These are phyloP conservation scores for Gynochthodes officinalis DNA, from an alignment of 257 asterid species.

Conservation along the genomic window DNA sequence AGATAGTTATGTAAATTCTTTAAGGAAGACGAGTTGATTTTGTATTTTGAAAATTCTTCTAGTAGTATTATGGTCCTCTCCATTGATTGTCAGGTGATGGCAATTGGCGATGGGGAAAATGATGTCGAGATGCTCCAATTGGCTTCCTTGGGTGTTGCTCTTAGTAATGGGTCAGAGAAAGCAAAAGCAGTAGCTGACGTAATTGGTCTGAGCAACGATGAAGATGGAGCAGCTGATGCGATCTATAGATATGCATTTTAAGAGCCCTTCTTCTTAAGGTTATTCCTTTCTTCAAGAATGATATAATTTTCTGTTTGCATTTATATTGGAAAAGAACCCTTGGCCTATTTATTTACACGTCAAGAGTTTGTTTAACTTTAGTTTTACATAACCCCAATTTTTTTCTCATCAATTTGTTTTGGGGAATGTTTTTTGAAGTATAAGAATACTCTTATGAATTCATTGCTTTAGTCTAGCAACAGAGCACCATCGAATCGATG, in stretches of 20 bases:
- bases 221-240: constrained; percentile 98
- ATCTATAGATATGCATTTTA: constrained; percentile 84
- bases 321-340: not conserved
- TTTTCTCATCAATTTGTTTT: not conserved
- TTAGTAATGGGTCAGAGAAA: constrained; percentile 88
- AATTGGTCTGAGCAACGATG: constrained; percentile 84
- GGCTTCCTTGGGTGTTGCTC: constrained; percentile 87
- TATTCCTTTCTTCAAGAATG: not conserved
- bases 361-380: not conserved
- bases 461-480: too few species aligned
- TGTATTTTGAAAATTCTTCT: not conserved
- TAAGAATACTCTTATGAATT: too few species aligned
- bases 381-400: not conserved
- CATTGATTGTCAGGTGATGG: constrained; percentile 61
- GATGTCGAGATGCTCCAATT: constrained; percentile 95
- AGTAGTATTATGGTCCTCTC: not conserved
- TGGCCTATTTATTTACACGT: not conserved
- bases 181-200: constrained; percentile 85
- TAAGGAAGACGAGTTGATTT: not conserved
- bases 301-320: not conserved
- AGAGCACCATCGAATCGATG: not conserved
- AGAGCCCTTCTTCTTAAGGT: constrained; percentile 15
- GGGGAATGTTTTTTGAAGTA: not conserved
- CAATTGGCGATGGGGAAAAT: constrained; percentile 97
- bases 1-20: not conserved